Base-by-base conservation (phyloP, 768 basidiomycete genomes). In the Suillus sp. region DNA sequence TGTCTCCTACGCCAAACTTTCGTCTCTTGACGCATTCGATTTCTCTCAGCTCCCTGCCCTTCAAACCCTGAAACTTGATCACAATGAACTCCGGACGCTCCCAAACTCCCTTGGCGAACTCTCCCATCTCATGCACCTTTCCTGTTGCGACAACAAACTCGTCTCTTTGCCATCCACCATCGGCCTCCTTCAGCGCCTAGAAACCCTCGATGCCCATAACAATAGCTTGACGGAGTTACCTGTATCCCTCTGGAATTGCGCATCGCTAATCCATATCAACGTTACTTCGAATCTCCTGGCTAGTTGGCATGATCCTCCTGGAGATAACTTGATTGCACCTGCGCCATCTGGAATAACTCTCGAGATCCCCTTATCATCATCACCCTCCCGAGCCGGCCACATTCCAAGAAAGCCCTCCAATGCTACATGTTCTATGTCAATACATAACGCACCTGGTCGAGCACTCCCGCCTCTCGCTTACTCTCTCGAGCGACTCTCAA, bases 121-220 rank as follows among this genome's bases (percentile, higher is more conserved):
- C 47, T 78, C 75, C 30, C 83, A 84, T 63, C 85, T 99, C 38
- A 81, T 88, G 68, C 80, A 78, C 0, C 83, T 99, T 8, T 91
- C 91, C 13, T 93, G 93, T 71, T 92, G 93, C n/a, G 93, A 98
- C 75, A 99, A 99, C 77, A 84, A 89, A 67, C 83, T 99, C 22
- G 85, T 86, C 61, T 76, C 82, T 18, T 82, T 99, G 0, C 97
- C 97, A 0, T 73, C 80, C 13, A 86, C 84, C 47, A 88, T 99
- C 55, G 94, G 94, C 16, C 79, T 80, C 10, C 80, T 99, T 51
- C 86, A 86, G 75, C 87, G 85, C 48, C 83, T 99, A 11, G 84
- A 89, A 67, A 79, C 77, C 1, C 81, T 99, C 47, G 93, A 97
- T 67, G 90, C 90, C 2, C 96, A 98, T 72, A 95, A 93, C 72